Evolutionary conservation across 495 filamentous ascomycete genomes (phyloP).

Genomic region (Trichoderma asperelloides): DNA sequence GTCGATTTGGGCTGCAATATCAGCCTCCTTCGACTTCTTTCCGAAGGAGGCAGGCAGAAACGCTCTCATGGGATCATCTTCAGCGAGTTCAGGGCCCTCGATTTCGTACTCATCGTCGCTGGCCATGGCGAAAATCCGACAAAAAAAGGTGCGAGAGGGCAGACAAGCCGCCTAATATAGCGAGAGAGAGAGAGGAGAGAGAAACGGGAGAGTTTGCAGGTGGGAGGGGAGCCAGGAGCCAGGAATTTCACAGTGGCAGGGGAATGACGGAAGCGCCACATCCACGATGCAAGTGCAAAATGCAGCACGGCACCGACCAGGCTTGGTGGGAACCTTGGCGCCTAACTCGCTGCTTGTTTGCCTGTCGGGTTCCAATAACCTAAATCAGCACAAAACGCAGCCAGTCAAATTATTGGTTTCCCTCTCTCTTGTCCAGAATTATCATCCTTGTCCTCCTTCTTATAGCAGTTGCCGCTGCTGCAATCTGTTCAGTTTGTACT

Average conservation of each 20-base stretch:
- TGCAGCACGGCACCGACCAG: not conserved
- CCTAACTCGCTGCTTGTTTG: not conserved
- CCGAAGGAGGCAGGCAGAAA: slow-evolving; percentile 83
- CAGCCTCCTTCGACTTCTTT: slow-evolving; percentile 62
- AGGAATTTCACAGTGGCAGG: not conserved
- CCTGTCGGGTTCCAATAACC: too few species aligned
- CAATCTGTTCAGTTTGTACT: too few species aligned
- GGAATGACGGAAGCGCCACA: not conserved
- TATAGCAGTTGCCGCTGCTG: too few species aligned
- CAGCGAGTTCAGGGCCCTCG: slow-evolving; percentile 38
- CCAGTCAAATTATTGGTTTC: not conserved
- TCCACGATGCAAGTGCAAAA: not conserved
- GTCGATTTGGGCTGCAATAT: slow-evolving; percentile 72
- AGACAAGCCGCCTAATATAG: not conserved
- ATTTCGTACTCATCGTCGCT: slow-evolving; percentile 55
- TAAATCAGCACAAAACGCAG: too few species aligned
- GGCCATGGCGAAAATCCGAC: slow-evolving; percentile 27
- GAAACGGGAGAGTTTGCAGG: not conserved
- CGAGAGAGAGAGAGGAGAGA: not conserved
- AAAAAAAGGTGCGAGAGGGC: not conserved
- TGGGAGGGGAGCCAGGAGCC: not conserved
- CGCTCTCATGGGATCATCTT: slow-evolving; percentile 69
- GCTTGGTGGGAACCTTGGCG: not conserved
- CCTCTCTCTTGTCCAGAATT: not conserved
- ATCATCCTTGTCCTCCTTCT: too few species aligned